Percentiles rank a stretch among this genome's conserved stretches.
These are phyloP conservation scores for Priceomyces fermenticarens DNA, from an alignment of 805 yeast genomes.

Conservation along the genomic window DNA sequence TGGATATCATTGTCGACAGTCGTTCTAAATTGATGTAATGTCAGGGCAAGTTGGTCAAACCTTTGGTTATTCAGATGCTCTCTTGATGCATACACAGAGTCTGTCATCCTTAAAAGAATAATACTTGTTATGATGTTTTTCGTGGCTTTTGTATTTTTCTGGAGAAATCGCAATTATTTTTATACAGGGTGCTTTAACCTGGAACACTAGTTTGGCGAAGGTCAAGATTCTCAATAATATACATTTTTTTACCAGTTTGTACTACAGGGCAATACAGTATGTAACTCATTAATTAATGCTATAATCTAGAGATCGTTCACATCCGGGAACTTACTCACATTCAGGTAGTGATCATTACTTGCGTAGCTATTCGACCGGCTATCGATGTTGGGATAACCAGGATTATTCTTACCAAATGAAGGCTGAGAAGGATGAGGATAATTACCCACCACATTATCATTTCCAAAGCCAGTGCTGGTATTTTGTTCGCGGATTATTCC, in stretches of 20 bases:
- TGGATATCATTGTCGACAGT: slow-evolving; percentile 43
- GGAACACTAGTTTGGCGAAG: too few relatives aligned
- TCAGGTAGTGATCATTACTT: slow-evolving; percentile 20
- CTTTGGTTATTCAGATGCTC: slow-evolving; percentile 42
- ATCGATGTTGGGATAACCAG: neutral
- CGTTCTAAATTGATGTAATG: slow-evolving; percentile 39
- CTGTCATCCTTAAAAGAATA: slow-evolving; percentile 15
- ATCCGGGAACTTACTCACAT: slow-evolving; percentile 25
- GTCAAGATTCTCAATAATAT: too few relatives aligned
- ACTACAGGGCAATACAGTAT: too few relatives aligned
- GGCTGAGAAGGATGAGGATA: too few relatives aligned
- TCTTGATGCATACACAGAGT: slow-evolving; percentile 35
- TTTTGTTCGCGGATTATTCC: slow-evolving; percentile 23
- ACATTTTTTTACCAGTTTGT: too few relatives aligned
- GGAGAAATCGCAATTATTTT: too few relatives aligned
- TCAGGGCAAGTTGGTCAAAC: slow-evolving; percentile 41
- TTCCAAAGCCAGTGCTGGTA: slow-evolving; percentile 42
- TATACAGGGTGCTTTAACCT: too few relatives aligned
- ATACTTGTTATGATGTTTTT: neutral
- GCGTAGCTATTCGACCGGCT: neutral
- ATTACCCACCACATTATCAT: slow-evolving; percentile 11
- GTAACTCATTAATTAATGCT: neutral
- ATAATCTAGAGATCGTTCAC: slow-evolving; percentile 17
- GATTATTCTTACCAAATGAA: neutral
- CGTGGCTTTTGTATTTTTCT: neutral